Base-by-base conservation (phyloP, 768 basidiomycete species). In the Peribolospora baueri region DNA sequence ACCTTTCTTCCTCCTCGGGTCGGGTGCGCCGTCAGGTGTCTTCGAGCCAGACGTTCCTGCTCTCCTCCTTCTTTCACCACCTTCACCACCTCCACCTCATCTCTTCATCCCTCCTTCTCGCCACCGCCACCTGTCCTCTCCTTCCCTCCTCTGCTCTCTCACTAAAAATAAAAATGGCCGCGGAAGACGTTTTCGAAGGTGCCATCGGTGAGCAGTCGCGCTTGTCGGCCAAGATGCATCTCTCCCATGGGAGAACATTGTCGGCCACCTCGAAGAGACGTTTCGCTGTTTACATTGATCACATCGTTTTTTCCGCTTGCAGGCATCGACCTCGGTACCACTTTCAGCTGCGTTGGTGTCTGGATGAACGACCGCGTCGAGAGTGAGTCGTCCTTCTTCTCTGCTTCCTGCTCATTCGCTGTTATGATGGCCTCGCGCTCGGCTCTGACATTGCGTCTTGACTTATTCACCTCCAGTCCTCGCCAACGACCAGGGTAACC, bases 361-460 rank as follows among this genome's bases (percentile, higher is more conserved):
- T 95, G 90, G 90, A 86, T 91, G 77, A 88, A 93, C 71, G 91
- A 97, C 77, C 87, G 91, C 65, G 90, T 97, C 65, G 90, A 97
- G 71, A 95, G 61, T 64, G 52, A 62, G 61, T 60, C n/a, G 42
- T 37, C 42, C 55, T 49, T 52, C 55, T 49, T 52, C 13, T 38
- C 43, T 42, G 36, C 48, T 45, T 42, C 13, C 8, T n/a, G 9
- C 40, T 11, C n/a, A 1, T n/a, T 5, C 42, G 46, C 9, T 46
- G 45, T n/a, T 46, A 46, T 25, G 25, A 25, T 11, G 11, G 6
- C 13, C 11, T 11, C 37, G 7, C 45, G 3, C 46, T 38, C 49
- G 13, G 25, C 36, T 40, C 25, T 25, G 25, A 25, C 25, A 25
- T 25, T 25, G 25, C 25, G 25, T 25, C 25, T 25, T 25, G 25